Evolutionary conservation across 345 rosid species (phyloP).

Genomic region (Eucalyptus viminalis): DNA sequence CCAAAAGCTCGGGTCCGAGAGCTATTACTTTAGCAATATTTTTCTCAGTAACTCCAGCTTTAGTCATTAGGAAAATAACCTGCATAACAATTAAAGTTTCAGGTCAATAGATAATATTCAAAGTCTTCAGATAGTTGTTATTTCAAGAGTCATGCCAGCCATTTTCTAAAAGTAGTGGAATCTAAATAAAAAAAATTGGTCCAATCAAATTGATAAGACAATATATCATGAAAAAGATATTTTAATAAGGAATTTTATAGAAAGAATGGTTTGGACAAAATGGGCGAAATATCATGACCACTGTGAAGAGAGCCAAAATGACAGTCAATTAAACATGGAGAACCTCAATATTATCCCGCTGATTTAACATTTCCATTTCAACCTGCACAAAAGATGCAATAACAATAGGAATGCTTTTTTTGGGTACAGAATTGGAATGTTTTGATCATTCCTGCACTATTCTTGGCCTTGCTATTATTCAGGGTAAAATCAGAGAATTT

Average conservation of each 20-base stretch:
- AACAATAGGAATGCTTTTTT: not conserved
- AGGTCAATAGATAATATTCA: not conserved
- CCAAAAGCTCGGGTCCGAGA: conserved; percentile 76
- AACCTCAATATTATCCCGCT: not conserved
- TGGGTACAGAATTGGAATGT: not conserved
- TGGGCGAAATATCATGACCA: not conserved
- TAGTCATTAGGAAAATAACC: conserved; percentile 79
- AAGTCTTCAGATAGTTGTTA: not conserved
- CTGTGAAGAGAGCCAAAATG: not conserved
- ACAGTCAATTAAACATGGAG: not conserved
- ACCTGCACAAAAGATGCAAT: not conserved
- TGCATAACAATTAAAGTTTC: not conserved
- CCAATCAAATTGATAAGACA: not conserved
- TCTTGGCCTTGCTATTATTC: not conserved
- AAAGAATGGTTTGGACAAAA: not conserved
- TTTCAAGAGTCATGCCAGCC: not conserved
- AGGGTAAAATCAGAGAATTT: not conserved
- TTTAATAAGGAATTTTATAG: not conserved
- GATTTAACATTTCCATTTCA: not conserved
- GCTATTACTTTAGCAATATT: conserved; percentile 79
- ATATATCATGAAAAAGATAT: not conserved
- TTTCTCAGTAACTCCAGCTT: conserved; percentile 64
- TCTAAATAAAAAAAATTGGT: not conserved
- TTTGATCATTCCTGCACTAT: not conserved
- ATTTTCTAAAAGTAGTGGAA: not conserved